Percentiles rank a stretch among this genome's conserved stretches.
phyloP scores from a whole-genome alignment of 306 rosid genomes.

The Lathyrus tuberosus region DNA sequence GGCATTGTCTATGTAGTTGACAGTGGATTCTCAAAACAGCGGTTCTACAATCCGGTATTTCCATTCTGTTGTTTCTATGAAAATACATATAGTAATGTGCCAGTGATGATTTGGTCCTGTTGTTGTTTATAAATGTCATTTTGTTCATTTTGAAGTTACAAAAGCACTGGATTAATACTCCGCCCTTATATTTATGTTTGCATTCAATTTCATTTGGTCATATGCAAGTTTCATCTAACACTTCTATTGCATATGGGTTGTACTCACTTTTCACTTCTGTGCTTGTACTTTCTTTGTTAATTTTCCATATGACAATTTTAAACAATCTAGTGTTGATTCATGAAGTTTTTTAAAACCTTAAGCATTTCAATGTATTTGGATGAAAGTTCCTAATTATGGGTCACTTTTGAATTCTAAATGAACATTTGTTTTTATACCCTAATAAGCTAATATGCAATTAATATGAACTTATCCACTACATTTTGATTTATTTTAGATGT shows the following conservation, averaged over 20 bases:
- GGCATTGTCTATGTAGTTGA: slow-evolving; percentile 93
- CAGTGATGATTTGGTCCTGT: slow-evolving; percentile 26
- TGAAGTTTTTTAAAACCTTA: slow-evolving; percentile 16
- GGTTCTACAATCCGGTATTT: slow-evolving; percentile 87
- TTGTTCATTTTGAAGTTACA: slow-evolving; percentile 1
- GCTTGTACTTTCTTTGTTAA: slow-evolving; percentile 9
- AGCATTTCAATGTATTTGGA: slow-evolving; percentile 21
- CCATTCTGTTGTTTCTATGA: slow-evolving; percentile 30
- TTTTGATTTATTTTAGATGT: slow-evolving; percentile 19
- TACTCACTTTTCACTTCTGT: slow-evolving; percentile 25
- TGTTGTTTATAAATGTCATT: slow-evolving; percentile 14
- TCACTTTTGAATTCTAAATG: slow-evolving; percentile 18
- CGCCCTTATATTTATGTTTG: slow-evolving; percentile 1
- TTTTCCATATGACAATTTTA: slow-evolving; percentile 3
- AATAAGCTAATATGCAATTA: slow-evolving; percentile 9
- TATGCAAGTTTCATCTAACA: slow-evolving; percentile 12
- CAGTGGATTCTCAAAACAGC: slow-evolving; percentile 94
- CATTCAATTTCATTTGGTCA: slow-evolving; percentile 20
- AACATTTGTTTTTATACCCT: slow-evolving; percentile 8
- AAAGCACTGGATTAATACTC: slow-evolving; percentile 9
- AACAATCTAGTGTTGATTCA: slow-evolving; percentile 10
- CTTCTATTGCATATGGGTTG: slow-evolving; percentile 13
- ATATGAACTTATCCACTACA: slow-evolving; percentile 22
- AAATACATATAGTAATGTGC: slow-evolving; percentile 14
- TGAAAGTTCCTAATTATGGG: slow-evolving; percentile 14